Evolutionary conservation across 768 basidiomycete species (phyloP).

Genomic region (Suillus weaverae): DNA sequence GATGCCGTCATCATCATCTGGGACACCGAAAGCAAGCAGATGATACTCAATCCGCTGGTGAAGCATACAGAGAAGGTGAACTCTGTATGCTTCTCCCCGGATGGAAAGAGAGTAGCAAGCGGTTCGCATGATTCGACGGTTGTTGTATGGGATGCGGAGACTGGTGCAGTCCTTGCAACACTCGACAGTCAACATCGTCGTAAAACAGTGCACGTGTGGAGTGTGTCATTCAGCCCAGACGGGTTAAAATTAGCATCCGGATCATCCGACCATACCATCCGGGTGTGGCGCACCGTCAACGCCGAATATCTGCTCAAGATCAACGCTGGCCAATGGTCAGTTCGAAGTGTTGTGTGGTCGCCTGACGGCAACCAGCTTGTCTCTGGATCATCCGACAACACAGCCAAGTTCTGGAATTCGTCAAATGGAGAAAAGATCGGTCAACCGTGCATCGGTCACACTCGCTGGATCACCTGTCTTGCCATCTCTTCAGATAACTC

Average conservation of each 20-base stretch:
- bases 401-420: conserved; percentile 1
- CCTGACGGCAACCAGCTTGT: not conserved
- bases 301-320: conserved; percentile 1
- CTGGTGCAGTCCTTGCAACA: conserved; percentile 3
- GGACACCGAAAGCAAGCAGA: conserved; percentile 1
- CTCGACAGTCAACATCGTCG: not conserved
- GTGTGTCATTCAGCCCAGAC: not conserved
- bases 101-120: conserved; percentile 42
- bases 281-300: conserved; percentile 1
- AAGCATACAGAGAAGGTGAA: conserved; percentile 21
- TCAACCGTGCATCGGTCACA: not conserved
- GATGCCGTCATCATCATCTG: conserved; percentile 7
- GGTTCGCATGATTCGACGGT: conserved; percentile 34
- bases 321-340: not conserved
- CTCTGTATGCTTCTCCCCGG: conserved; percentile 40
- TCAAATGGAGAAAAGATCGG: not conserved
- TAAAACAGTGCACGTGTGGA: not conserved
- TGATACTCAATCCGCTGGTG: not conserved
- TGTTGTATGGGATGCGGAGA: conserved; percentile 7
- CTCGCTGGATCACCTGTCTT: not conserved
- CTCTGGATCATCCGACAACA: conserved; percentile 2
- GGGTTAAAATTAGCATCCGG: conserved; percentile 3
- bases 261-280: not conserved
- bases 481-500: not conserved
- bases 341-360: conserved; percentile 10